phyloP scores from a whole-genome alignment of 2,329 filamentous ascomycete species.

The Dendryphion nanum region DNA sequence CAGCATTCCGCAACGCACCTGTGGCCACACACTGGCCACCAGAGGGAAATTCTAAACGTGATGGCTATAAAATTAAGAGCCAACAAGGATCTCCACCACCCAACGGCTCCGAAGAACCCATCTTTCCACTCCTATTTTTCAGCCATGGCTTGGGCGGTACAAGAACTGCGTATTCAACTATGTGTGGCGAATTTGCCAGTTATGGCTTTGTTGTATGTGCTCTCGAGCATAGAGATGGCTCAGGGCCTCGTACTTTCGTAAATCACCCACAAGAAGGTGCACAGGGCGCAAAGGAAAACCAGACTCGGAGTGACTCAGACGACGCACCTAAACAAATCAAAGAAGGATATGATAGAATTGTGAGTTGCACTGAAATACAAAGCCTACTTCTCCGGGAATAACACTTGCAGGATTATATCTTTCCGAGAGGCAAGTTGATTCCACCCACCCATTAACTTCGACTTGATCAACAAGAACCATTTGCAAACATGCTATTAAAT shows the following conservation, averaged over 20 bases:
- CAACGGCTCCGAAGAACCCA: constrained; percentile 38
- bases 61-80: constrained; percentile 43
- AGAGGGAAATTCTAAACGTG: constrained; percentile 37
- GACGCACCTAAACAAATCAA: constrained; percentile 39
- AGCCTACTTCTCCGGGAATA: no score
- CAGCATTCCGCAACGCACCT: constrained; percentile 61
- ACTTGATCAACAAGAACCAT: no score
- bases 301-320: constrained; percentile 31
- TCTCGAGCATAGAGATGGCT: constrained; percentile 65
- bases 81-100: constrained; percentile 39
- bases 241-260: constrained; percentile 60
- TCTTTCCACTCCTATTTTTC: constrained; percentile 64
- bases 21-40: constrained; percentile 57
- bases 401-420: constrained; percentile 55
- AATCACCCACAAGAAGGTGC: constrained; percentile 51
- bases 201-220: constrained; percentile 65
- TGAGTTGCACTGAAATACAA: no score
- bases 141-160: constrained; percentile 66
- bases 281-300: constrained; percentile 26
- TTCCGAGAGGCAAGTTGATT: constrained; percentile 50
- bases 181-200: constrained; percentile 66
- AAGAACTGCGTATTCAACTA: constrained; percentile 59
- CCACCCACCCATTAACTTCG: no score
- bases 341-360: constrained; percentile 50
- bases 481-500: no score